A percentile compares a stretch with the other conserved stretches of the same genome.
phyloP scores from a whole-genome alignment of 371 early-diverging fungal species.

The Choanephora cucurbitarum region DNA sequence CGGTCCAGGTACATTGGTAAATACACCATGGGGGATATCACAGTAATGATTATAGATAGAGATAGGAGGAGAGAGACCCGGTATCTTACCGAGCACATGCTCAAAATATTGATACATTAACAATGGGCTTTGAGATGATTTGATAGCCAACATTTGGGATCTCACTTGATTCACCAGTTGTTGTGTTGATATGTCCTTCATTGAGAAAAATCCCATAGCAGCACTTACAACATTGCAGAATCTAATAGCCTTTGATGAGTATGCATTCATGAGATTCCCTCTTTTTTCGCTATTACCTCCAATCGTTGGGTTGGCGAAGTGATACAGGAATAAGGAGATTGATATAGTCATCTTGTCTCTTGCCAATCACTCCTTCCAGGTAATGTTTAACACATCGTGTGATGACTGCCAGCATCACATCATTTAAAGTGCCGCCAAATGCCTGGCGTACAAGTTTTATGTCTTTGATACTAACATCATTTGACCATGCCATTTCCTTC shows the following conservation, averaged over 20 bases:
- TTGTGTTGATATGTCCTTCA: conserved; percentile 32
- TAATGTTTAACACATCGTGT: conserved; percentile 30
- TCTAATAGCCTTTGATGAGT: background rate
- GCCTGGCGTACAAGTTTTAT: conserved; percentile 28
- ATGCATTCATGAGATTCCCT: background rate
- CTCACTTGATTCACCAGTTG: conserved; percentile 25
- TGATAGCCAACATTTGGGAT: conserved; percentile 34
- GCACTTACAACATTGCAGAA: conserved; percentile 34
- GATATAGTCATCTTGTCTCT: conserved; percentile 24
- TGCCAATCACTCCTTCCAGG: conserved; percentile 19
- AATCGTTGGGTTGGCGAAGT: conserved; percentile 23
- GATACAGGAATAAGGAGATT: conserved; percentile 39
- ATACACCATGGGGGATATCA: conserved; percentile 35
- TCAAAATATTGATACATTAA: conserved; percentile 23
- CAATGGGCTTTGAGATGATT: conserved; percentile 22
- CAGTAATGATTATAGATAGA: conserved; percentile 11
- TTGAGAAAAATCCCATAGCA: conserved; percentile 39
- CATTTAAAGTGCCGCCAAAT: conserved; percentile 37
- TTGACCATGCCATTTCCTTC: conserved; percentile 44
- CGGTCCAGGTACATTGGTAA: conserved; percentile 44
- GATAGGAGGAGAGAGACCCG: conserved; percentile 16
- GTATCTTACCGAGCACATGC: conserved; percentile 16
- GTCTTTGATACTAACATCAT: conserved; percentile 29
- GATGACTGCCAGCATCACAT: conserved; percentile 38
- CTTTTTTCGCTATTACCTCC: conserved; percentile 10